These are phyloP conservation scores for Leptographium lundbergii DNA, from an alignment of 2,329 filamentous ascomycete species.

Conservation along the genomic window DNA sequence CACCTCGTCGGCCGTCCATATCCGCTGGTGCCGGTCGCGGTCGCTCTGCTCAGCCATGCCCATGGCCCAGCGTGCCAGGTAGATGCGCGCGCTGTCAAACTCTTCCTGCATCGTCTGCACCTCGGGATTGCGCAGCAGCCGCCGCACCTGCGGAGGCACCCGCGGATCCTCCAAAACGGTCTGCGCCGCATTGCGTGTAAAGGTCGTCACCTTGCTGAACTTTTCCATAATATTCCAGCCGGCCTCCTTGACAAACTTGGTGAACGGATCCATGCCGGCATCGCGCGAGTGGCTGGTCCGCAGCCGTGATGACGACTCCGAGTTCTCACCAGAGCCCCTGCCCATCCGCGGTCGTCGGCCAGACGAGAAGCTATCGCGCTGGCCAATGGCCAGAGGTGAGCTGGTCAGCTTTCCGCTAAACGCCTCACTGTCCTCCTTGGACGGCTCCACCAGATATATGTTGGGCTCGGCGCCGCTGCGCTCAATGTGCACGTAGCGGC, in stretches of 20 bases:
- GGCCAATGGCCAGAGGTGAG: conserved; percentile 29
- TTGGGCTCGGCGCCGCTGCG: conserved; percentile 77
- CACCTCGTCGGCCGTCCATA: conserved; percentile 89
- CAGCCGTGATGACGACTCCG: conserved; percentile 4
- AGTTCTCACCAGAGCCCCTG: background rate
- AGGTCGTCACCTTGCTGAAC: conserved; percentile 93
- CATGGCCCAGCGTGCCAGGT: conserved; percentile 96
- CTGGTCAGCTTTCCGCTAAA: conserved; percentile 55
- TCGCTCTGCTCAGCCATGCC: conserved; percentile 96
- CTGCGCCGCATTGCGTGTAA: conserved; percentile 82
- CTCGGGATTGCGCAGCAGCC: conserved; percentile 79
- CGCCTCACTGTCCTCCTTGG: conserved; percentile 60
- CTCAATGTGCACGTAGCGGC: conserved; percentile 71
- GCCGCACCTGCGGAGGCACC: conserved; percentile 74
- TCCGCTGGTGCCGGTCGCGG: conserved; percentile 67
- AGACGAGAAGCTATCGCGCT: conserved; percentile 21
- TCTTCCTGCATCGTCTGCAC: conserved; percentile 93
- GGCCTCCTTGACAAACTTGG: conserved; percentile 87
- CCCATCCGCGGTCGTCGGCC: conserved; percentile 18
- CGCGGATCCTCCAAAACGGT: conserved; percentile 86
- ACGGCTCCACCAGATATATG: conserved; percentile 83
- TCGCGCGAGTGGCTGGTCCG: conserved; percentile 31
- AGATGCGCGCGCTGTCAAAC: conserved; percentile 90
- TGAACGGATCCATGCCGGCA: conserved; percentile 80
- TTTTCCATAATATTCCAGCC: conserved; percentile 95